Conservation (phyloP, 179 eudicot genomes). For the Amaranthus tricolor region DNA sequence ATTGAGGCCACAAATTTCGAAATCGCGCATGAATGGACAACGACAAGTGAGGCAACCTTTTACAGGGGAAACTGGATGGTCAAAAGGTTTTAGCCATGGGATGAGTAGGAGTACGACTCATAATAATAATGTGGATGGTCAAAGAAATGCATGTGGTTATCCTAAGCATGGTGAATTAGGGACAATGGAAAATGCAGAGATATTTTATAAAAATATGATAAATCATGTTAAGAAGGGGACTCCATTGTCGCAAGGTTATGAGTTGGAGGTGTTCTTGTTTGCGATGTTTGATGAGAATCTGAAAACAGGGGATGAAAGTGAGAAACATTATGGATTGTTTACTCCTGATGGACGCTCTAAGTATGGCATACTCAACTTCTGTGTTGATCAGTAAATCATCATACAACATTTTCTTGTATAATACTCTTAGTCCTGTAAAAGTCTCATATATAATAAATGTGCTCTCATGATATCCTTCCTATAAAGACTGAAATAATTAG, state of each 20-base stretch:
- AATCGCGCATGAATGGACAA: not conserved
- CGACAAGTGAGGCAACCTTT: not conserved
- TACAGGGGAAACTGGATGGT: not conserved
- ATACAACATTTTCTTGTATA: too few species aligned
- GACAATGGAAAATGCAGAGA: conserved; percentile 24
- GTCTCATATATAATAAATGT: too few species aligned
- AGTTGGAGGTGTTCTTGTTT: conserved; percentile 70
- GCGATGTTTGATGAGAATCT: conserved; percentile 74
- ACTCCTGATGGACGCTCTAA: conserved; percentile 45
- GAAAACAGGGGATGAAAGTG: conserved; percentile 54
- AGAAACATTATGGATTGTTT: conserved; percentile 80
- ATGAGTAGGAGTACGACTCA: conserved; percentile 3
- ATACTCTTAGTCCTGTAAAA: too few species aligned
- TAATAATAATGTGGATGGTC: conserved; percentile 36
- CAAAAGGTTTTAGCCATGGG: not conserved
- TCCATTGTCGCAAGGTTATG: conserved; percentile 66
- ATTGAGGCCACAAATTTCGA: conserved; percentile 38
- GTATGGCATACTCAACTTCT: conserved; percentile 4
- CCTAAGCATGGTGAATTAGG: not conserved
- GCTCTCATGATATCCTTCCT: too few species aligned
- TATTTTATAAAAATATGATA: conserved; percentile 35
- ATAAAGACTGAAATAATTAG: too few species aligned
- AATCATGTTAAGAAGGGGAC: conserved; percentile 46
- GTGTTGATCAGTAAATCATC: too few species aligned
- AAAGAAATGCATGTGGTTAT: conserved; percentile 16